Conservation (phyloP, 2,329 filamentous ascomycete genomes). For the Coniosporium tulheliwenetii region DNA sequence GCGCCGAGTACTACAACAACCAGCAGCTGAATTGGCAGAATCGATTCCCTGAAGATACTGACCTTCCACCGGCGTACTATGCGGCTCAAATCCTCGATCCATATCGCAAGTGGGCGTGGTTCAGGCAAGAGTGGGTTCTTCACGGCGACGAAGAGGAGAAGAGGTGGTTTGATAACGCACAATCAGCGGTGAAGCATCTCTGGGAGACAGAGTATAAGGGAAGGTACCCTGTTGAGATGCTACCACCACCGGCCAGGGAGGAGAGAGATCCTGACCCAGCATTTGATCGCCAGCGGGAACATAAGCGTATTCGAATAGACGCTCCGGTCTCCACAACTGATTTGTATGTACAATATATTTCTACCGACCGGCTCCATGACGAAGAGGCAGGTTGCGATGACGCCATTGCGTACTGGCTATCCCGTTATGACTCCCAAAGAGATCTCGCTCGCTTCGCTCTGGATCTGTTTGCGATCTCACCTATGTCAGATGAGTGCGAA, state of each 20-base stretch:
- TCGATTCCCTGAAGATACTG: neutral
- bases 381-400: neutral
- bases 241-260: neutral
- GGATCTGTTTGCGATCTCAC: neutral
- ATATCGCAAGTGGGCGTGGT: neutral
- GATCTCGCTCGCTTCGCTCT: neutral
- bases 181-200: neutral
- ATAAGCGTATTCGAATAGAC: neutral
- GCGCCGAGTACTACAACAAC: neutral
- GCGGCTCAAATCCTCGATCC: neutral
- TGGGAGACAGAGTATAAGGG: neutral
- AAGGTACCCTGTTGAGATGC: neutral
- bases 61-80: neutral
- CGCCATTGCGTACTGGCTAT: neutral
- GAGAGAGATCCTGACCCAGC: neutral
- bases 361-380: neutral
- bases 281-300: neutral
- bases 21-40: neutral
- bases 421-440: neutral
- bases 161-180: neutral
- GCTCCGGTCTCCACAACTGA: neutral
- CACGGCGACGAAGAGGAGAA: neutral
- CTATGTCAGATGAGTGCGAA: neutral
- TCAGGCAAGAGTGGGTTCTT: neutral
- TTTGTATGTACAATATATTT: neutral